Evolutionary conservation across 495 filamentous ascomycete genomes (phyloP), one percentile per base, ranked within the genome.

Genomic region (Lasiosphaeris hirsuta): DNA sequence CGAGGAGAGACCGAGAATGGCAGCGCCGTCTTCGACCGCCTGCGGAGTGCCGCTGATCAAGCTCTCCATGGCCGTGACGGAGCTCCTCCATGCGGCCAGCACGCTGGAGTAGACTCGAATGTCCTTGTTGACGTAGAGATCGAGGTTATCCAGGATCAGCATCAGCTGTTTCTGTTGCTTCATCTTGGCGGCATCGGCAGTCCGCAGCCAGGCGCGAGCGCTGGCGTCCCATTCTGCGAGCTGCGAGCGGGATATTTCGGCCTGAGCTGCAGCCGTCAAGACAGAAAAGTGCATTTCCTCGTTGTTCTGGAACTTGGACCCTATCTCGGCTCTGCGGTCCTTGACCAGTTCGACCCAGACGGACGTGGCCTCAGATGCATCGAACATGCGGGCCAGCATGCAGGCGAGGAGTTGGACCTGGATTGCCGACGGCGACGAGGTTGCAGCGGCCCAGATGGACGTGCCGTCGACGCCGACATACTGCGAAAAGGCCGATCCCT

Each of bases 181-280:
- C 7, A 41, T 39, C 37, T 57, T 66, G 7, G 40, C 62, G 4
- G 15, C 34, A 58, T 77, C 69, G 11, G 67, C 71, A 35, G 64
- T 61, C 34, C 50, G 40, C 19, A 75, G 57, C 74, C 74, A 77
- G 7, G 73, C 44, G 0, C 73, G 54, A 11, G 69, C 68, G 45
- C 71, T 74, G 4, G 69, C 62, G 58, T 75, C 71, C 74, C 72
- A 76, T 23, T 63, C 52, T 10, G 66, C 68, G 10, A 76, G 57
- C 42, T 66, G 41, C 3, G 55, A 37, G 8, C 72, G 59, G 1
- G 63, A 44, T 9, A 75, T 61, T 23, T 67, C 63, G 51, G 57
- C 60, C 54, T 67, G 60, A 2, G 57, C 52, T 8, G 60, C 55
- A 13, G 56, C 52, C 4, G 42, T 18, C 0, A 49, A 19, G 3